Evolutionary conservation across 2,329 filamentous ascomycete genomes (phyloP).

Genomic region (Colletotrichum lindemuthianum): DNA sequence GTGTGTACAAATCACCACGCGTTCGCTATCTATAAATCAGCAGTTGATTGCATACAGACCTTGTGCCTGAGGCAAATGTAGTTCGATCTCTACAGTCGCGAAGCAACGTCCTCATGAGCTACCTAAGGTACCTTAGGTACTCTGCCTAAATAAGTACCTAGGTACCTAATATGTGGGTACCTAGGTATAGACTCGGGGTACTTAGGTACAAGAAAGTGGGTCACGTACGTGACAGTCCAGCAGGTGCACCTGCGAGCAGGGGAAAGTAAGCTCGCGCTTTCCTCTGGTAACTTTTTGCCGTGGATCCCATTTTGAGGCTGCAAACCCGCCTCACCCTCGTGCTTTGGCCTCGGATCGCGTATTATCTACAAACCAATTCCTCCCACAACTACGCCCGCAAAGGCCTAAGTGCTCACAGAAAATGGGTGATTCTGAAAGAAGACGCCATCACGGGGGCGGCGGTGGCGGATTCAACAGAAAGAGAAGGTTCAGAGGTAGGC

Average conservation of each 20-base stretch:
- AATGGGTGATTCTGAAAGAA: slow-evolving; percentile 68
- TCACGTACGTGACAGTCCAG: slow-evolving; percentile 13
- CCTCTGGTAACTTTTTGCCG: slow-evolving; percentile 30
- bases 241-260: slow-evolving; percentile 24
- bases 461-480: slow-evolving; percentile 75
- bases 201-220: background rate
- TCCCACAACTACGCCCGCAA: background rate
- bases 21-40: background rate
- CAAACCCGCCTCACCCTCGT: background rate
- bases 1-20: too few relatives aligned
- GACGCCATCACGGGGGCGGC: slow-evolving; percentile 56
- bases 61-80: slow-evolving; percentile 36
- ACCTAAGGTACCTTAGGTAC: too few relatives aligned
- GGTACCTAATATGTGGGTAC: too few relatives aligned
- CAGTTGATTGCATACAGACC: background rate
- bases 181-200: too few relatives aligned
- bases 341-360: background rate
- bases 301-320: slow-evolving; percentile 26
- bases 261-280: slow-evolving; percentile 25
- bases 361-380: background rate
- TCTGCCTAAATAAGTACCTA: too few relatives aligned
- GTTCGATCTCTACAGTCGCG: too few relatives aligned
- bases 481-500: slow-evolving; percentile 80
- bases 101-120: too few relatives aligned
- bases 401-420: background rate